A percentile compares a stretch with the other conserved stretches of the same genome.
Conservation (phyloP, 371 early-diverging fungal species). For the Mucor indicus region DNA sequence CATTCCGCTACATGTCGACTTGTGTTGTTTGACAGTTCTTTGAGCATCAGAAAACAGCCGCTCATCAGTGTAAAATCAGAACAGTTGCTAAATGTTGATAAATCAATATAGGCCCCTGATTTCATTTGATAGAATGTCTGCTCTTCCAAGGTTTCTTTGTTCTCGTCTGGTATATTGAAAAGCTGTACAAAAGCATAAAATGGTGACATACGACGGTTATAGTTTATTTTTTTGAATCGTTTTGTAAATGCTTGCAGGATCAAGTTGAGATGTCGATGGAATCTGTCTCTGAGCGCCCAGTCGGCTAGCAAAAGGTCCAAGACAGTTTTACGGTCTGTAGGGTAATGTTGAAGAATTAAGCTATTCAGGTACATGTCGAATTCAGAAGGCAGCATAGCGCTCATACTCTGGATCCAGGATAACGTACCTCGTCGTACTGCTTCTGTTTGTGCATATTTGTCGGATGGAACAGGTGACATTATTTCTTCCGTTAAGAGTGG, state of each 20-base stretch:
- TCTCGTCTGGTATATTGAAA: constrained; percentile 19
- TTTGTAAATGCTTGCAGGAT: constrained; percentile 10
- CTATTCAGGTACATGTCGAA: constrained; percentile 24
- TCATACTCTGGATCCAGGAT: constrained; percentile 23
- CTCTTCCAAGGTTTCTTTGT: constrained; percentile 1
- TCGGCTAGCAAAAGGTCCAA: constrained; percentile 31
- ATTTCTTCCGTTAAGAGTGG: constrained; percentile 5
- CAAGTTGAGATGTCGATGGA: constrained; percentile 12
- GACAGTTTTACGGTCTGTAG: constrained; percentile 27
- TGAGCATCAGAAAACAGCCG: constrained; percentile 21
- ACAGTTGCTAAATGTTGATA: constrained; percentile 13
- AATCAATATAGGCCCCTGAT: constrained; percentile 31
- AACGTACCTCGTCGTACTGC: constrained; percentile 9
- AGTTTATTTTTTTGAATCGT: constrained; percentile 1
- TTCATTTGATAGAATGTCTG: constrained; percentile 10
- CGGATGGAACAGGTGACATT: constrained; percentile 8
- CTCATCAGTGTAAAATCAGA: constrained; percentile 7
- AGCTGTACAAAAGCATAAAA: constrained; percentile 38
- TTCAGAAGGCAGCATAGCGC: constrained; percentile 6
- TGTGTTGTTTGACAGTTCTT: constrained; percentile 13
- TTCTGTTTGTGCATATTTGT: constrained; percentile 12
- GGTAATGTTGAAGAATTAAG: constrained; percentile 23
- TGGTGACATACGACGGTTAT: constrained; percentile 28
- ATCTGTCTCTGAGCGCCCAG: constrained; percentile 33
- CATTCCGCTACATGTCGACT: constrained; percentile 6